These are phyloP conservation scores for Barnettozyma wickerhamii DNA, from an alignment of 805 yeast species.

Conservation along the genomic window DNA sequence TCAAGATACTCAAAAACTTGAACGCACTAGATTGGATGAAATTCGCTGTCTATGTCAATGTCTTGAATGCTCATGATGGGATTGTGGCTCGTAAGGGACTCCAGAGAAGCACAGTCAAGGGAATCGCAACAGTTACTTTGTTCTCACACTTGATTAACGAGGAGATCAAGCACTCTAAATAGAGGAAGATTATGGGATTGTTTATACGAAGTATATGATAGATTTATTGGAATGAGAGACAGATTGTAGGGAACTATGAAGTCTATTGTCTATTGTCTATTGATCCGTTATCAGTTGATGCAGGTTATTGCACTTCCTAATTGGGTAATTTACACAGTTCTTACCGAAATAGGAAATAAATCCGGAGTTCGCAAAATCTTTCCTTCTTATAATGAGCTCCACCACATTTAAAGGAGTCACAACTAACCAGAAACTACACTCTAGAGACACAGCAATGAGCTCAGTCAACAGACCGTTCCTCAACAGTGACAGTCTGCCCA, in stretches of 20 bases:
- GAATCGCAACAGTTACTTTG: conserved; percentile 46
- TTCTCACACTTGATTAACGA: conserved; percentile 35
- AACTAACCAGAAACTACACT: too few relatives aligned
- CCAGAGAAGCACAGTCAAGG: conserved; percentile 41
- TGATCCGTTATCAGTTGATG: not conserved
- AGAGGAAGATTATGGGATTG: not conserved
- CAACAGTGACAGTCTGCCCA: conserved; percentile 3
- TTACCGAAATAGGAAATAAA: too few relatives aligned
- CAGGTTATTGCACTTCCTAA: not conserved
- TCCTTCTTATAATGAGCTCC: too few relatives aligned
- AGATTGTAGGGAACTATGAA: too few relatives aligned
- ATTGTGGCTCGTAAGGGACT: conserved; percentile 76
- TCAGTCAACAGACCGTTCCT: conserved; percentile 1
- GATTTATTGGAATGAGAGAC: not conserved
- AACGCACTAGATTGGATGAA: conserved; percentile 72
- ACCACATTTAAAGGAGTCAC: not conserved
- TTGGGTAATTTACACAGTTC: not conserved
- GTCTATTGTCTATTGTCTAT: too few relatives aligned
- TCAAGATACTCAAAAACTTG: conserved; percentile 45
- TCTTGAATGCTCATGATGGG: conserved; percentile 81
- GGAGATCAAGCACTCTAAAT: conserved; percentile 11
- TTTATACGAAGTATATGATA: not conserved
- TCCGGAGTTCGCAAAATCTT: too few relatives aligned
- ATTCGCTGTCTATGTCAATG: conserved; percentile 65
- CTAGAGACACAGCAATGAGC: not conserved